phyloP scores from a whole-genome alignment of 345 rosid species.

The Rhizophora mangle region DNA sequence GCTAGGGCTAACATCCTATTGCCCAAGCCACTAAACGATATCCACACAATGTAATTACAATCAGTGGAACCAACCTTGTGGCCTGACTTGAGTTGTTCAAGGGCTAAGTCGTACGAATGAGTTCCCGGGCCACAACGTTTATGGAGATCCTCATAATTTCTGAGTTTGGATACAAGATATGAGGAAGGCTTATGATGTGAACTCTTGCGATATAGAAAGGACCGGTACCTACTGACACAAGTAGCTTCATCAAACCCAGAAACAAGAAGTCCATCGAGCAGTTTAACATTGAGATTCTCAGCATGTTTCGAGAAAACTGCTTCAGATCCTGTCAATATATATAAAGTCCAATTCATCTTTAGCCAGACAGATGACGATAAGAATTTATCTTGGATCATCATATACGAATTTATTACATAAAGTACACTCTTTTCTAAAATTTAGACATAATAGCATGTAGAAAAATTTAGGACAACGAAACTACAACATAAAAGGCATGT shows the following conservation, averaged over 20 bases:
- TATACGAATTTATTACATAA: neutral
- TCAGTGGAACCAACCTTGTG: slow-evolving; percentile 9
- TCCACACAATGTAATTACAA: slow-evolving; percentile 30
- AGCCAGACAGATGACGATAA: neutral
- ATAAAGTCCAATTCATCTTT: neutral
- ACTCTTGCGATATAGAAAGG: slow-evolving; percentile 17
- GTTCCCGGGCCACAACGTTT: slow-evolving; percentile 24
- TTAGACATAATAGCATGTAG: too few species aligned
- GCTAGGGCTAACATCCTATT: slow-evolving; percentile 29
- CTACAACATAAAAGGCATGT: too few species aligned
- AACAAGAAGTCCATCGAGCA: slow-evolving; percentile 30
- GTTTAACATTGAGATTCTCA: slow-evolving; percentile 6
- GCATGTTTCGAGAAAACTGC: neutral
- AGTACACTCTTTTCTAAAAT: too few species aligned
- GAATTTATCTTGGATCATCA: neutral
- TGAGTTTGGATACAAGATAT: slow-evolving; percentile 22
- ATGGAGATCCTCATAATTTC: slow-evolving; percentile 25
- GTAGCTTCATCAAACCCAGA: slow-evolving; percentile 21
- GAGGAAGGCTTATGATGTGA: slow-evolving; percentile 24
- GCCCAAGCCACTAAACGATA: slow-evolving; percentile 28
- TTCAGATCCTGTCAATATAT: neutral
- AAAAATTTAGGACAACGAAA: too few species aligned
- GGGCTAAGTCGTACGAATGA: slow-evolving; percentile 12
- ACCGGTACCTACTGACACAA: slow-evolving; percentile 21
- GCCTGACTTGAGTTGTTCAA: slow-evolving; percentile 15